A percentile compares a stretch with the other conserved stretches of the same genome.
These are phyloP conservation scores for Lathyrus oleraceus DNA, from an alignment of 306 rosid species.

Conservation along the genomic window DNA sequence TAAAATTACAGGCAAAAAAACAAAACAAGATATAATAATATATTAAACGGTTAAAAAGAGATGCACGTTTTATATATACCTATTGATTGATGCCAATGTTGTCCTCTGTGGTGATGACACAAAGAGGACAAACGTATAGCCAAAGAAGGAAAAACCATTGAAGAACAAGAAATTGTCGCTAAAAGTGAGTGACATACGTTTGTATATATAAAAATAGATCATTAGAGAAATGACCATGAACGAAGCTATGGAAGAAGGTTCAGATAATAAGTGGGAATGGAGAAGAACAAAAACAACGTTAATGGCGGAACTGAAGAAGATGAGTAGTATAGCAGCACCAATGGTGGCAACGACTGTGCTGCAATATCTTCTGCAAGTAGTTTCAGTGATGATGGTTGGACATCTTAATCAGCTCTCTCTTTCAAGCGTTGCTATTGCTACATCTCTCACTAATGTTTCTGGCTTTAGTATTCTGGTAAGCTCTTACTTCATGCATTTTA, in stretches of 20 bases:
- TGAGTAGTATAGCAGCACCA: constrained; percentile 36
- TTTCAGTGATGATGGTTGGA: constrained; percentile 45
- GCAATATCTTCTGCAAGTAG: constrained; percentile 50
- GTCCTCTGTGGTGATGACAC: constrained; percentile 4
- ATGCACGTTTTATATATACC: neutral
- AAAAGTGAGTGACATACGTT: neutral
- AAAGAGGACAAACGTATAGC: constrained; percentile 18
- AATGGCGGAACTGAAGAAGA: constrained; percentile 34
- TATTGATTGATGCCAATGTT: neutral
- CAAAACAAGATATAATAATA: too few relatives aligned
- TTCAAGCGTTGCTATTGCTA: constrained; percentile 50
- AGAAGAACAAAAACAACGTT: neutral
- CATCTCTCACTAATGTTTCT: constrained; percentile 46
- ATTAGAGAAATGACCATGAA: neutral
- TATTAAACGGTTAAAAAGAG: neutral
- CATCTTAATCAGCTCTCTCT: constrained; percentile 47
- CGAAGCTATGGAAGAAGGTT: constrained; percentile 31
- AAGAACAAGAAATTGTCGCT: neutral
- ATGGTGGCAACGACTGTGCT: constrained; percentile 43
- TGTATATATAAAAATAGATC: neutral
- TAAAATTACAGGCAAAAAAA: neutral
- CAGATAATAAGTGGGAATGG: neutral
- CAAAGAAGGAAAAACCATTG: neutral
- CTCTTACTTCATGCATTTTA: neutral
- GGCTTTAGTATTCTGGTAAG: constrained; percentile 52